phyloP scores from a whole-genome alignment of 2,329 filamentous ascomycete species.

The Apiospora sp. region DNA sequence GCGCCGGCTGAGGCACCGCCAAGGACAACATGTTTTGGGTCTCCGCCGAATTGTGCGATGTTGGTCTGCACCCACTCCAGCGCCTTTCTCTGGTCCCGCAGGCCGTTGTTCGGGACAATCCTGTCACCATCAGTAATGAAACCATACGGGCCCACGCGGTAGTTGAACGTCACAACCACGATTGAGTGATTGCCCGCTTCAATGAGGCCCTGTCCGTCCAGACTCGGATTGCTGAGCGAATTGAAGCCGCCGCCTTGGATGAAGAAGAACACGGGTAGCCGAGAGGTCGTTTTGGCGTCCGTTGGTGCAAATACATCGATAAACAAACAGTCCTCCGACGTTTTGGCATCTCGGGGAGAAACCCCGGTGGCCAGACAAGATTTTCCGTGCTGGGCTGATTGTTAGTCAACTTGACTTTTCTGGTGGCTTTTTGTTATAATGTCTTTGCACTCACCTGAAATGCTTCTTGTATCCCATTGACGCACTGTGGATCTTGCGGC shows the following conservation, averaged over 20 bases:
- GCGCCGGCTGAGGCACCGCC: constrained; percentile 75
- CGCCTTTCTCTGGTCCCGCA: constrained; percentile 74
- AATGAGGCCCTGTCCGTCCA: constrained; percentile 69
- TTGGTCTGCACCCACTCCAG: constrained; percentile 74
- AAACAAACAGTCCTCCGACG: constrained; percentile 73
- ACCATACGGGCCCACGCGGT: constrained; percentile 77
- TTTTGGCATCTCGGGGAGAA: constrained; percentile 28
- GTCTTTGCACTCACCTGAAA: not conserved
- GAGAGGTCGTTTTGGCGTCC: constrained; percentile 54
- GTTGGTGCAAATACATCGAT: constrained; percentile 70
- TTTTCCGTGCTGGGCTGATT: constrained; percentile 35
- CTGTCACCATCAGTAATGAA: constrained; percentile 69
- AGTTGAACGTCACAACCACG: constrained; percentile 77
- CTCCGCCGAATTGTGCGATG: constrained; percentile 72
- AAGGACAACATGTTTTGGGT: constrained; percentile 72
- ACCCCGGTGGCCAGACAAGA: constrained; percentile 37
- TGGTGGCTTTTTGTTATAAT: not conserved
- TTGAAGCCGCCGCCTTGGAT: constrained; percentile 71
- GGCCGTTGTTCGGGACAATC: constrained; percentile 71
- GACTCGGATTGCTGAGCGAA: constrained; percentile 54
- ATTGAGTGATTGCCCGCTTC: constrained; percentile 66
- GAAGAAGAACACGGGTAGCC: constrained; percentile 69
- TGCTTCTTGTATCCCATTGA: not conserved
- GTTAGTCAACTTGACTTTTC: not conserved
- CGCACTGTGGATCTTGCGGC: constrained; percentile 12